A percentile compares a stretch with the other conserved stretches of the same genome.
Conservation (phyloP, 257 asterid species). For the Fraxinus anomala region DNA sequence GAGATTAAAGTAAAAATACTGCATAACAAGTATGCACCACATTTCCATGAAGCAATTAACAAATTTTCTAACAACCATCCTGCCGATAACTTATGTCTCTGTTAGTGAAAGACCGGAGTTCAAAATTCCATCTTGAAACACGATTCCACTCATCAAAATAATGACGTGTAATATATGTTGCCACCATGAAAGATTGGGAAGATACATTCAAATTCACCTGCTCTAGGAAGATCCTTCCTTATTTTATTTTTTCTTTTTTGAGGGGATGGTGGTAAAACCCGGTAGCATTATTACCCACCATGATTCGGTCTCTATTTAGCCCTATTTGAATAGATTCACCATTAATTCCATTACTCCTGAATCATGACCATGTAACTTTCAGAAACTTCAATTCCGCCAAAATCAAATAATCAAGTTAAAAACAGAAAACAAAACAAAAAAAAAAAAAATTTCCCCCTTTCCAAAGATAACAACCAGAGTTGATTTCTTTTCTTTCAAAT, state of each 20-base stretch:
- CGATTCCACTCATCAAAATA: not conserved
- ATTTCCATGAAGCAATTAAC: not conserved
- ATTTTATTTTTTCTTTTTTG: not conserved
- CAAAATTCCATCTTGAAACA: not conserved
- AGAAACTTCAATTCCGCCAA: slow-evolving; percentile 30
- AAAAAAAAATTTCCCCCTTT: slow-evolving; percentile 5
- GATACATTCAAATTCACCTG: slow-evolving; percentile 9
- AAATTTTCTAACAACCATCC: not conserved
- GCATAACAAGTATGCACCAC: not conserved
- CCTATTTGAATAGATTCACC: slow-evolving; percentile 25
- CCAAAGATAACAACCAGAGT: slow-evolving; percentile 27
- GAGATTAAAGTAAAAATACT: not conserved
- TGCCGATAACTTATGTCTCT: not conserved
- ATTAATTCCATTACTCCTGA: slow-evolving; percentile 17
- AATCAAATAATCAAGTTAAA: slow-evolving; percentile 23
- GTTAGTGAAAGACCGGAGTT: not conserved
- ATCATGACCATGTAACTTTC: slow-evolving; percentile 16
- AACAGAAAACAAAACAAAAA: slow-evolving; percentile 11
- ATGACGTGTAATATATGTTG: slow-evolving; percentile 15
- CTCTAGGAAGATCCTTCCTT: not conserved
- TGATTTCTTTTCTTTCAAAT: slow-evolving; percentile 9
- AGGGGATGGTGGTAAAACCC: slow-evolving; percentile 7
- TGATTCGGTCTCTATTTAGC: slow-evolving; percentile 1
- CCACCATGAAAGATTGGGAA: slow-evolving; percentile 6
- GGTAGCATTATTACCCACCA: slow-evolving; percentile 22